Evolutionary conservation across 2,329 filamentous ascomycete species (phyloP).

Genomic region (Verticillium dahliae): DNA sequence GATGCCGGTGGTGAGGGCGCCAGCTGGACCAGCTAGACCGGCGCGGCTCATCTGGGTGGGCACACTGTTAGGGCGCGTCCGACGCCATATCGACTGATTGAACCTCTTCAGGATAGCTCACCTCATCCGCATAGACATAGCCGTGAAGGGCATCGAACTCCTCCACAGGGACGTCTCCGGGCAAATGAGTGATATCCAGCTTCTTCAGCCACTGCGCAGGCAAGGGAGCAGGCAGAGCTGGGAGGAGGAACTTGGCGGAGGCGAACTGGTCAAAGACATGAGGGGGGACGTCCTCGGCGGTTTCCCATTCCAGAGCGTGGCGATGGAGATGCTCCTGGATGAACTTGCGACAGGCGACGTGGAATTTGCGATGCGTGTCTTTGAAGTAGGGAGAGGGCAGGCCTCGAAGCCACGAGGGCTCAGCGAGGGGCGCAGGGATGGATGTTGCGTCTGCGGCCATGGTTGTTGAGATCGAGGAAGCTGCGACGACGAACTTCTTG

Average conservation of each 20-base stretch:
- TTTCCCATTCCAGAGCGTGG: constrained; percentile 65
- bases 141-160: constrained; percentile 69
- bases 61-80: background rate
- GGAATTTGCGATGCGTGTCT: constrained; percentile 57
- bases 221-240: constrained; percentile 61
- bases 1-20: constrained; percentile 63
- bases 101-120: background rate
- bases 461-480: background rate
- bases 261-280: constrained; percentile 61
- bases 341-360: constrained; percentile 62
- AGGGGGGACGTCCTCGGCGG: constrained; percentile 53
- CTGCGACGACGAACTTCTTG: background rate
- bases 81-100: no score
- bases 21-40: constrained; percentile 57
- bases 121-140: constrained; percentile 60
- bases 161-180: constrained; percentile 61
- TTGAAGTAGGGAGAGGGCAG: constrained; percentile 68
- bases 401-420: constrained; percentile 64
- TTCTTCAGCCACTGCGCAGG: constrained; percentile 62
- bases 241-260: constrained; percentile 62
- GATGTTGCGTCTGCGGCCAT: background rate
- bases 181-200: constrained; percentile 58
- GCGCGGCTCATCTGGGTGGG: constrained; percentile 52
- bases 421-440: constrained; percentile 55
- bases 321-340: constrained; percentile 55